Percentiles rank a stretch among this genome's conserved stretches.
phyloP scores from a whole-genome alignment of 164 flowering plant species.

The Piper longum region DNA sequence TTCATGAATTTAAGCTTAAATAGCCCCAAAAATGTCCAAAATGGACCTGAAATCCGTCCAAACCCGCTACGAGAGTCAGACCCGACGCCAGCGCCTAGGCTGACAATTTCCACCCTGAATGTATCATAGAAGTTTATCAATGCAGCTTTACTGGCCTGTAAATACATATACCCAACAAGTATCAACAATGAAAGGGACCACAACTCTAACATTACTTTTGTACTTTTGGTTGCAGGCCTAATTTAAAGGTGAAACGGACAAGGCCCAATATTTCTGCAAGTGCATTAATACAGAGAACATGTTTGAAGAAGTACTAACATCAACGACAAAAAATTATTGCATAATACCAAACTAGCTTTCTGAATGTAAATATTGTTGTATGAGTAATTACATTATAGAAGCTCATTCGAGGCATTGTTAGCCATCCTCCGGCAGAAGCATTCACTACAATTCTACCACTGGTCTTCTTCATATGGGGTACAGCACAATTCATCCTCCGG shows the following conservation, averaged over 20 bases:
- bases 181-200: no score
- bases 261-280: neutral
- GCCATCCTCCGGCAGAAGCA: slow-evolving; percentile 27
- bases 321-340: neutral
- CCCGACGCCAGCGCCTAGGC: no score
- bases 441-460: slow-evolving; percentile 33
- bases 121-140: slow-evolving; percentile 9
- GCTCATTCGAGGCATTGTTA: slow-evolving; percentile 25
- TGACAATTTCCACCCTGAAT: slow-evolving; percentile 4
- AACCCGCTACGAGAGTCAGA: no score
- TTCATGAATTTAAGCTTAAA: no score
- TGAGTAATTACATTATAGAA: slow-evolving; percentile 24
- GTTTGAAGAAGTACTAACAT: neutral
- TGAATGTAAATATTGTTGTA: no score
- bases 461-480: slow-evolving; percentile 34
- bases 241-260: no score
- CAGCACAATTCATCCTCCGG: slow-evolving; percentile 37
- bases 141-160: slow-evolving; percentile 11
- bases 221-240: no score
- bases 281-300: no score
- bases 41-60: no score
- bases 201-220: no score
- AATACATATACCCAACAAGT: neutral
- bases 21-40: no score
- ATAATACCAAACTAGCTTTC: no score